Percentiles rank a stretch among this genome's conserved stretches.
These are phyloP conservation scores for Alnus glutinosa DNA, from an alignment of 306 rosid species.

Conservation along the genomic window DNA sequence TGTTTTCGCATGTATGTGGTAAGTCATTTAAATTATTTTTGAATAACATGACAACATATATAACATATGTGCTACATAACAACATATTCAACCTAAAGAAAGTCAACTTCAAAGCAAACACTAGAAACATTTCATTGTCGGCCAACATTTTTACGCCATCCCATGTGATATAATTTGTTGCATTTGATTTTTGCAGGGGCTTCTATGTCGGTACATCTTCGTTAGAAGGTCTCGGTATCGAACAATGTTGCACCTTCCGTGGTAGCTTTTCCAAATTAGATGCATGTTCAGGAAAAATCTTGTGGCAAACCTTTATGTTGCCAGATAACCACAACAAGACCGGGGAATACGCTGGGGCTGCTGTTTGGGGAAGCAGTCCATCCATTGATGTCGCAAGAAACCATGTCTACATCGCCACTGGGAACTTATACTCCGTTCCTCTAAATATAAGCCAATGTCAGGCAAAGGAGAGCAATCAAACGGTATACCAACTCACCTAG, in stretches of 20 bases:
- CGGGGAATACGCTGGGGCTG: slow-evolving; percentile 57
- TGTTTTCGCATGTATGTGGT: too few relatives aligned
- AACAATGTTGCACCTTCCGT: slow-evolving; percentile 56
- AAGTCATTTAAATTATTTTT: too few relatives aligned
- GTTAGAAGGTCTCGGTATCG: slow-evolving; percentile 26
- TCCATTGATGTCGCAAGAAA: slow-evolving; percentile 50
- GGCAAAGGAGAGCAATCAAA: slow-evolving; percentile 42
- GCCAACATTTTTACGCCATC: not conserved
- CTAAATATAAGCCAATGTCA: slow-evolving; percentile 41
- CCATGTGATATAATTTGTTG: too few relatives aligned
- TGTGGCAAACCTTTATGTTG: slow-evolving; percentile 60
- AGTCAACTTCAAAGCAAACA: too few relatives aligned
- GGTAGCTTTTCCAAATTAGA: slow-evolving; percentile 57
- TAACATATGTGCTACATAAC: too few relatives aligned
- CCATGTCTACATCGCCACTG: slow-evolving; percentile 53
- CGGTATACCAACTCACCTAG: slow-evolving; percentile 34
- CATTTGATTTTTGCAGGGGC: slow-evolving; percentile 24
- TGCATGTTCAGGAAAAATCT: slow-evolving; percentile 30
- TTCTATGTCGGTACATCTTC: slow-evolving; percentile 46
- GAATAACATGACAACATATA: too few relatives aligned
- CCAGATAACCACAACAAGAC: slow-evolving; percentile 40
- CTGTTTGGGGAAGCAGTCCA: slow-evolving; percentile 82
- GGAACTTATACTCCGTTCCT: slow-evolving; percentile 62
- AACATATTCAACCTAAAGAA: too few relatives aligned
- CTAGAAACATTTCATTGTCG: too few relatives aligned